Evolutionary conservation across 1,139 yeast species (phyloP), one percentile per base, ranked within the genome.

Genomic region (Blastobotrys indianensis): DNA sequence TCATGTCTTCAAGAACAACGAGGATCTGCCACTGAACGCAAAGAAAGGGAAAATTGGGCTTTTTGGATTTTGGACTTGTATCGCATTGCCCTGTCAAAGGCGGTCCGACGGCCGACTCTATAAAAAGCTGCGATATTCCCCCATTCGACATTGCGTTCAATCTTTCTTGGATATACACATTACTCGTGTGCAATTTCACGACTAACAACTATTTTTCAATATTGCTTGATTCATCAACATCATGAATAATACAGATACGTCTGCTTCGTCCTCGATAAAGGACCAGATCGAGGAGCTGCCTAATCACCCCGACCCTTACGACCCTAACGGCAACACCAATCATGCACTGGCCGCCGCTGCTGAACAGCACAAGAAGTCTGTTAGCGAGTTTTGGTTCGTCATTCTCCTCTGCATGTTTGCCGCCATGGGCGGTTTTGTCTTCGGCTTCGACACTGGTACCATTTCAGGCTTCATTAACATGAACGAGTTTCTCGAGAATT

Each of bases 401-500:
- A 50, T 51, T 17, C 33, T 51, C 17, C 53, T 54, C 9, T 54
- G 58, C 42, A 42, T 42, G 11, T 51, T 52, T 32, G 51, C 55
- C 9, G 62, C 62, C 17, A 54, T 58, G 56, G 62, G 62, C 39
- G 62, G 62, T n/a, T 58, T 58, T 28, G 68, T 76, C 48, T 77
- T 67, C 56, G 82, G 82, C 54, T 77, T 74, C 60, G 82, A 77
- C 58, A 76, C 80, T 6, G 81, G 81, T 59, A 75, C 79, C 46
- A 76, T 77, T 53, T 70, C 78, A 33, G 94, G 94, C 59, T 80
- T 84, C 57, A 75, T 83, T 60, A 80, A 80, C 58, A 82, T 82
- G 85, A 67, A 76, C 3, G 80, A 79, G 56, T 87, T 81, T 62
- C 68, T 66, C 45, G 59, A 63, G 34, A 70, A 77, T 54, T 84